phyloP scores from a whole-genome alignment of 2,329 filamentous ascomycete species.

The Arthrobotrys megalospora region DNA sequence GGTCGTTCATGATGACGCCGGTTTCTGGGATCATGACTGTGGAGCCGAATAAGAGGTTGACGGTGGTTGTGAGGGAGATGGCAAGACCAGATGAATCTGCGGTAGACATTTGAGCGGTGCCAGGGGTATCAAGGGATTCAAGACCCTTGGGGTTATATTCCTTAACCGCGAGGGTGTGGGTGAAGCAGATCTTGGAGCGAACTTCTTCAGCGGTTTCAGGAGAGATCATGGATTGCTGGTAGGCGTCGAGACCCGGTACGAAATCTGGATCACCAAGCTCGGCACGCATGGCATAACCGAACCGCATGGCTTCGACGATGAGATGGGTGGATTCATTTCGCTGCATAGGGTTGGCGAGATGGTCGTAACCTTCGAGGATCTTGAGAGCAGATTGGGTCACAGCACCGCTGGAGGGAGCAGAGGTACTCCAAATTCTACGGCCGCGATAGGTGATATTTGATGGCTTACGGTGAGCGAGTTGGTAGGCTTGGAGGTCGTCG shows the following conservation, averaged over 20 bases:
- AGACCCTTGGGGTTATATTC: slow-evolving; percentile 80
- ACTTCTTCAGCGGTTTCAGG: slow-evolving; percentile 74
- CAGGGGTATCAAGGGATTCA: slow-evolving; percentile 76
- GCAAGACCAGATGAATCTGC: slow-evolving; percentile 75
- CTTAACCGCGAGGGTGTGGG: slow-evolving; percentile 78
- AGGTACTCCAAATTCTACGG: slow-evolving; percentile 78
- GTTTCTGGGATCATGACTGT: slow-evolving; percentile 77
- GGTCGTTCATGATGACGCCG: slow-evolving; percentile 78
- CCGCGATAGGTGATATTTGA: slow-evolving; percentile 78
- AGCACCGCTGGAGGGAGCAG: slow-evolving; percentile 83
- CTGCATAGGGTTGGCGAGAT: slow-evolving; percentile 74
- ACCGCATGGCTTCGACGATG: slow-evolving; percentile 89
- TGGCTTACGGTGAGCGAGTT: slow-evolving; percentile 76
- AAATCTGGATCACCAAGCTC: slow-evolving; percentile 86
- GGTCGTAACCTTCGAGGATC: slow-evolving; percentile 82
- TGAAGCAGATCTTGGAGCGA: slow-evolving; percentile 79
- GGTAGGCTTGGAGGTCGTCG: slow-evolving; percentile 82
- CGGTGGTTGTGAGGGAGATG: slow-evolving; percentile 76
- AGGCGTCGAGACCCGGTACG: slow-evolving; percentile 75
- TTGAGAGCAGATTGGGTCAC: slow-evolving; percentile 84
- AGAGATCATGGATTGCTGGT: slow-evolving; percentile 79
- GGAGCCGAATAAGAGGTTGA: slow-evolving; percentile 78
- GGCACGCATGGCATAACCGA: slow-evolving; percentile 85
- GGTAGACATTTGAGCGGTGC: slow-evolving; percentile 72
- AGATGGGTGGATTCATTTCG: slow-evolving; percentile 82